These are phyloP conservation scores for Farysia itapuensis DNA, from an alignment of 1,284 basidiomycete species.

Conservation along the genomic window DNA sequence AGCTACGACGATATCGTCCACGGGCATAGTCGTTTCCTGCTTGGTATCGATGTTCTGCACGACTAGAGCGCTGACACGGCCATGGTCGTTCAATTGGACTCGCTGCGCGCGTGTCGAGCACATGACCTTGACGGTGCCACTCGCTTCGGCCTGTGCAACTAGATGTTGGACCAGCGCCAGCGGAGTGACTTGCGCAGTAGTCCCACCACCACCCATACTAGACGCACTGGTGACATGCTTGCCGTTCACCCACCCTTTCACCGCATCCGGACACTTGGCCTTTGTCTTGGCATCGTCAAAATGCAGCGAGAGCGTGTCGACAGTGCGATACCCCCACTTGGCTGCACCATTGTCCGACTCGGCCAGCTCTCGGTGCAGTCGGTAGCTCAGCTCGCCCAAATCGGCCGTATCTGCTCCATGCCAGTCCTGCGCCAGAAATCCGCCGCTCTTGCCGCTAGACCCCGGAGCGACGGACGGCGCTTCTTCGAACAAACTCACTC, in stretches of 20 bases:
- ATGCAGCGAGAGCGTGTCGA: conserved; percentile 60
- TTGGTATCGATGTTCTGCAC: conserved; percentile 9
- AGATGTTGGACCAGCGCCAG: conserved; percentile 77
- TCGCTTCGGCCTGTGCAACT: conserved; percentile 64
- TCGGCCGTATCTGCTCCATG: conserved; percentile 62
- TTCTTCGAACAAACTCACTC: conserved; percentile 72
- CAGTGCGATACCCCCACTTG: conserved; percentile 81
- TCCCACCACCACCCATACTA: conserved; percentile 60
- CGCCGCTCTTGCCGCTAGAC: conserved; percentile 86
- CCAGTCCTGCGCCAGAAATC: conserved; percentile 83
- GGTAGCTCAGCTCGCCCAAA: conserved; percentile 75
- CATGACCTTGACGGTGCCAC: conserved; percentile 62
- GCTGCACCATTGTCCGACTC: conserved; percentile 70
- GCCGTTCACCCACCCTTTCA: conserved; percentile 52
- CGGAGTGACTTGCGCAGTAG: conserved; percentile 80
- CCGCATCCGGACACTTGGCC: neutral
- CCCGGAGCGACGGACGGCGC: conserved; percentile 66
- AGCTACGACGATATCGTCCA: conserved; percentile 24
- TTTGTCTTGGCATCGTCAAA: conserved; percentile 36
- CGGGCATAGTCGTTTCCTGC: conserved; percentile 7
- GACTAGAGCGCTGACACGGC: conserved; percentile 24
- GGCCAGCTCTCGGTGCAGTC: conserved; percentile 77
- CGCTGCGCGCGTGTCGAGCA: conserved; percentile 52
- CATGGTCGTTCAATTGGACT: conserved; percentile 18
- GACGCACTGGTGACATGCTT: conserved; percentile 48